Base-by-base conservation (phyloP, 1,284 basidiomycete genomes). In the Cryptococcus sp. region DNA sequence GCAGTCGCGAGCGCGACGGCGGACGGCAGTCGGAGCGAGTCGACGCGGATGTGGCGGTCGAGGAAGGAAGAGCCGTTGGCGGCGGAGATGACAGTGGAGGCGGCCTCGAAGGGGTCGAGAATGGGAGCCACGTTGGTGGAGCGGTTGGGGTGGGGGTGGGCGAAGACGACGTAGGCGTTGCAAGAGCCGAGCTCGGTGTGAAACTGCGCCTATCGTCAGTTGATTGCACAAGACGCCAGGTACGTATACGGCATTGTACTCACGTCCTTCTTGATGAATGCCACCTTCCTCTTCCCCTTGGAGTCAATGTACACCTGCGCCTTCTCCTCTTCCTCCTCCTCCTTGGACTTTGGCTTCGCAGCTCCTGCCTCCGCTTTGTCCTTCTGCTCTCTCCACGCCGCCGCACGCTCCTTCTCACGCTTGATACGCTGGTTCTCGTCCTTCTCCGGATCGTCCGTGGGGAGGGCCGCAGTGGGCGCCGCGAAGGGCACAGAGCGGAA, bases 401-500 rank as follows among this genome's bases (percentile, higher is more conserved):
- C 82, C 0, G 78, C 75, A 6, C 81, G 75, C 60, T 80, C 78
- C 57, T 79, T 76, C 53, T 77, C 70, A 28, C 80, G 72, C 61
- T 70, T 64, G 7, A 66, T 66, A 16, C 70, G 73, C 53, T 66
- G 71, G 28, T 56, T 69, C 15, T 74, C 72, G 43, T 73, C 75
- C 49, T 72, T 68, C 49, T 72, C 67, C 11, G 70, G 70, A 23
- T 76, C 64, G 21, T 67, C 64, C n/a, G 79, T 79, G 1, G 85
- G 80, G 3, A 86, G 80, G 57, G 83, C 82, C 11, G 85, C 77
- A 0, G 89, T 90, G 11, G 91, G 89, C 1, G 82, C 82, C 59
- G 88, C 84, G 78, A 95, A 95, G 0, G 91, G 86, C 43, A 94
- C 83, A 16, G 90, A 93, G 52, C 92, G 88, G 80, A 92, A 92